Conservation (phyloP, 2,329 filamentous ascomycete species). For the Colletotrichum siamense region DNA sequence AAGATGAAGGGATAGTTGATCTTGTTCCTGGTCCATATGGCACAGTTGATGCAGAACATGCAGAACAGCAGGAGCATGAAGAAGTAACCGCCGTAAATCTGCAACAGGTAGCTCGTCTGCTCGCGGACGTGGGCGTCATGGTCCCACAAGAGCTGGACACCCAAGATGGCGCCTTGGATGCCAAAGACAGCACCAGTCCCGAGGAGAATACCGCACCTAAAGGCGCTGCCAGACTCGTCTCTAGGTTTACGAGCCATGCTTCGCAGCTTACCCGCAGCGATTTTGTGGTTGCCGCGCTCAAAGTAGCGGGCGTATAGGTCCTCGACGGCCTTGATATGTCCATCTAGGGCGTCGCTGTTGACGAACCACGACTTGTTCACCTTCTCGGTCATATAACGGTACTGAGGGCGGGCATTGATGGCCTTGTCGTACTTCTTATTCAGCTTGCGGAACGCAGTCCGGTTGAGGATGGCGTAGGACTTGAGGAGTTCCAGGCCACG, state of each 20-base stretch:
- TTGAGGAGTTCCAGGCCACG: slow-evolving; percentile 90
- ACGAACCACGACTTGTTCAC: slow-evolving; percentile 93
- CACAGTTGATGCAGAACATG: slow-evolving; percentile 86
- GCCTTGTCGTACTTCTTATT: slow-evolving; percentile 99
- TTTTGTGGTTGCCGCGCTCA: slow-evolving; percentile 89
- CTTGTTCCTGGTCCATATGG: slow-evolving; percentile 81
- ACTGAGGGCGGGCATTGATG: slow-evolving; percentile 76
- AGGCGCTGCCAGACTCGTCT: slow-evolving; percentile 63
- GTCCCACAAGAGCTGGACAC: slow-evolving; percentile 55
- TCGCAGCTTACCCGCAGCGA: slow-evolving; percentile 86
- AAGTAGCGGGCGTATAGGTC: slow-evolving; percentile 96
- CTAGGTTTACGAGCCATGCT: slow-evolving; percentile 66
- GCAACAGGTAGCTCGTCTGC: slow-evolving; percentile 74
- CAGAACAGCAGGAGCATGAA: slow-evolving; percentile 80
- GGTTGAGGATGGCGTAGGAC: slow-evolving; percentile 87
- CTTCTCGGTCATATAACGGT: slow-evolving; percentile 88
- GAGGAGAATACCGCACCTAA: slow-evolving; percentile 69
- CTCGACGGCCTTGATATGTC: slow-evolving; percentile 80
- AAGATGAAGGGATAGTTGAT: slow-evolving; percentile 98
- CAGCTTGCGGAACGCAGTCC: slow-evolving; percentile 94
- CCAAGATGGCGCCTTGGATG: slow-evolving; percentile 70
- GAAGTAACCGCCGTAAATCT: slow-evolving; percentile 94
- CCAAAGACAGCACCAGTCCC: slow-evolving; percentile 71
- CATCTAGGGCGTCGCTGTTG: slow-evolving; percentile 83
- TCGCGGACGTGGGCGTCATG: slow-evolving; percentile 51